Conservation (phyloP, 768 basidiomycete genomes). For the Mycena rebaudengoi region DNA sequence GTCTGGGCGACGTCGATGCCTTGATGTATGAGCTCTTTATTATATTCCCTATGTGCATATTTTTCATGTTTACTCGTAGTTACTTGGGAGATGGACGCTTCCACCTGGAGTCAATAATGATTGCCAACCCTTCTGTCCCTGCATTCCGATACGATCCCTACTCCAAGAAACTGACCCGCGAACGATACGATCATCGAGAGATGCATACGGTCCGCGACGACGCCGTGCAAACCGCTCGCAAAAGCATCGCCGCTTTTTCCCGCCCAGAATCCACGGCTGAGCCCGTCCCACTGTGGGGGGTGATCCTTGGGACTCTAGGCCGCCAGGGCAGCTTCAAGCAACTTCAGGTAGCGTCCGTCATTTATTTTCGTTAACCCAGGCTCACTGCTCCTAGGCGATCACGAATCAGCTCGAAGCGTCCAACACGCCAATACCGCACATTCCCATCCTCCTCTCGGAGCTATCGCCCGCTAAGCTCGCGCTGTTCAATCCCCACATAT, state of each 20-base stretch:
- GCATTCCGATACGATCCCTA: conserved; percentile 99
- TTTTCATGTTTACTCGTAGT: conserved; percentile 48
- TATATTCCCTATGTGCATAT: background rate
- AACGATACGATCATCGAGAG: conserved; percentile 87
- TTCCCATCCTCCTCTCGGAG: conserved; percentile 94
- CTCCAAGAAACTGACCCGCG: conserved; percentile 94
- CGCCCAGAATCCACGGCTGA: conserved; percentile 8
- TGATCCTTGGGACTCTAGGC: conserved; percentile 93
- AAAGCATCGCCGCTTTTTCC: conserved; percentile 58
- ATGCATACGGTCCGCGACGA: conserved; percentile 82
- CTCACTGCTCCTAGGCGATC: conserved; percentile 63
- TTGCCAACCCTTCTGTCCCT: conserved; percentile 94
- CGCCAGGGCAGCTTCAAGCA: conserved; percentile 94
- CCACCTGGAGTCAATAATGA: conserved; percentile 99
- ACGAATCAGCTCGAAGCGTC: conserved; percentile 71
- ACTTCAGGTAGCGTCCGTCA: conserved; percentile 62
- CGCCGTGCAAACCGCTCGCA: conserved; percentile 78
- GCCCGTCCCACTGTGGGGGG: conserved; percentile 80
- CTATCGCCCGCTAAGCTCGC: conserved; percentile 94
- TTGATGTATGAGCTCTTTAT: conserved; percentile 76
- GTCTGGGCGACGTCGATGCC: conserved; percentile 80
- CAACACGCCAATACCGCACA: conserved; percentile 68
- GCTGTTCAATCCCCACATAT: conserved; percentile 81
- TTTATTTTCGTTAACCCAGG: background rate
- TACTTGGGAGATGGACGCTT: conserved; percentile 99